Base-by-base conservation (phyloP, 2,329 filamentous ascomycete species). In the Talaromyces rugulosus region DNA sequence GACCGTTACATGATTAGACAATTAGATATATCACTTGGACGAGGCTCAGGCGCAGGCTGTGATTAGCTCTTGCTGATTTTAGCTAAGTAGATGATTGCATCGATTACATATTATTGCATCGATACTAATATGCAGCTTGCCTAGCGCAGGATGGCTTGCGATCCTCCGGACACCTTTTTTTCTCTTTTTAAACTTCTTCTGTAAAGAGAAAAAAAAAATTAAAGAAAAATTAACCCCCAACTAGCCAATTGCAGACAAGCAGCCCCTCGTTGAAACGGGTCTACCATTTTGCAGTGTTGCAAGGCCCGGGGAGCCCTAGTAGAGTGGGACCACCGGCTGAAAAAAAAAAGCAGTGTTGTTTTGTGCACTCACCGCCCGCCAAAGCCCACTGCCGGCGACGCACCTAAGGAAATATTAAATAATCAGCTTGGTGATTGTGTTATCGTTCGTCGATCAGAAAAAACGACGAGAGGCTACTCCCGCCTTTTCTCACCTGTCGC, bases 391-490 rank as follows among this genome's bases (percentile, higher is more conserved):
- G n/a, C 55, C 55, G 36, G 2, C 23, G 23, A 23, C 23, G 23
- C 23, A 23, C 23, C 23, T 47, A 27, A 27, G 23, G 6, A 47
- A 47, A 47, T 55, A 55, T 33, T 55, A 31, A 55, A 55, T 55
- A 55, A 55, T 55, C 28, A 36, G 30, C 18, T 5, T 47, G 44
- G 4, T 47, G 44, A 47, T 47, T 47, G 44, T 47, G 44, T 47
- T 47, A 47, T 47, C 52, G 28, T 7, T 23, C 18, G 52, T 11
- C 33, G 52, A 57, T 14, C 47, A 18, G 47, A 54, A 59, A 56
- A 31, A 53, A 27, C 53, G 23, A 33, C 12, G 40, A 31, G 40
- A 71, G 75, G 67, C 60, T 77, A 76, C 73, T 78, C 77, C 36
- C 71, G 74, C 18, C 64, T 65, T n/a, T 47, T 18, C 18, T 47